Conservation (phyloP, 164 flowering plant genomes). For the Echeveria elegans region DNA sequence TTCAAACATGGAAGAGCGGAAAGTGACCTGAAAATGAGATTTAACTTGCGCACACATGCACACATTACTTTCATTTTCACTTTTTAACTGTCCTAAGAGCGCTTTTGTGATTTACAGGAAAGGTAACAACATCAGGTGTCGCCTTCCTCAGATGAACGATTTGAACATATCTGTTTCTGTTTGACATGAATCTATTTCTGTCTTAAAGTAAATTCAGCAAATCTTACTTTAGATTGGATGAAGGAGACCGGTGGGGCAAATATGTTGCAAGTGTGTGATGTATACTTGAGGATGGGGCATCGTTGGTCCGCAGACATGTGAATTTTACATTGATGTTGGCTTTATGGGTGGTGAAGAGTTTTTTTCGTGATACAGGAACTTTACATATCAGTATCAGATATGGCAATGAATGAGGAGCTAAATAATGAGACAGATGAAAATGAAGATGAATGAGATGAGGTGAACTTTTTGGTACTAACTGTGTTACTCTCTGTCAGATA, state of each 20-base stretch:
- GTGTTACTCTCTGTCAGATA: neutral
- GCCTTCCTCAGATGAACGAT: neutral
- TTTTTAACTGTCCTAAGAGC: neutral
- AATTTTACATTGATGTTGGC: neutral
- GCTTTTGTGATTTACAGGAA: neutral
- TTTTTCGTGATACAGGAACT: neutral
- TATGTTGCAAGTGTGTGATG: no score
- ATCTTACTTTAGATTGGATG: neutral
- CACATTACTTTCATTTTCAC: neutral
- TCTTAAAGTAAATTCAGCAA: neutral
- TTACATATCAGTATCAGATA: neutral
- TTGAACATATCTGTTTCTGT: neutral
- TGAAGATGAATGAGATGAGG: neutral
- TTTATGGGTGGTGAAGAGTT: neutral
- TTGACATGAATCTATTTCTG: neutral
- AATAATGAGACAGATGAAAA: neutral
- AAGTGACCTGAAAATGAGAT: conserved; percentile 1
- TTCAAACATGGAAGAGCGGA: neutral
- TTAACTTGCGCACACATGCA: neutral
- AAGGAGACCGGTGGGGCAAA: neutral
- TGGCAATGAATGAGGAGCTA: neutral
- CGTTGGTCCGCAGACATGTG: neutral
- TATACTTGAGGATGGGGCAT: no score
- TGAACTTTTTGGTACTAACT: neutral
- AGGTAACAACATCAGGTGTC: neutral